These are phyloP conservation scores for Metarhizium rileyi DNA, from an alignment of 2,329 filamentous ascomycete genomes.

Conservation along the genomic window DNA sequence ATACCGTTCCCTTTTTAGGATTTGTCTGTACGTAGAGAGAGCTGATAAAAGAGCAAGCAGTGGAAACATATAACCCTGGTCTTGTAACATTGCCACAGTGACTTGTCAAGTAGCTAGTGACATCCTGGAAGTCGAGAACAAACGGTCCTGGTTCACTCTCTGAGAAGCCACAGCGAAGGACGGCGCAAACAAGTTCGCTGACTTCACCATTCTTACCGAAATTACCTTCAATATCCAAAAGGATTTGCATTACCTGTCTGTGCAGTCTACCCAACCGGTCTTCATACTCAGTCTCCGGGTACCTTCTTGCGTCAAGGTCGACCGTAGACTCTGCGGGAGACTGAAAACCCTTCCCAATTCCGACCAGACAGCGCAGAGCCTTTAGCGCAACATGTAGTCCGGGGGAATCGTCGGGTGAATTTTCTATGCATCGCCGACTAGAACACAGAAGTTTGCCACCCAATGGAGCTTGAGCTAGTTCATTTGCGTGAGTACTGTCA, in stretches of 20 bases:
- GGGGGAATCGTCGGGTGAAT: constrained; percentile 31
- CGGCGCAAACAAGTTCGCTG: constrained; percentile 59
- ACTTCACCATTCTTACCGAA: constrained; percentile 57
- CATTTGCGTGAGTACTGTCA: constrained; percentile 33
- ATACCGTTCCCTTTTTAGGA: constrained; percentile 35
- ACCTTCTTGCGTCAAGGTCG: constrained; percentile 49
- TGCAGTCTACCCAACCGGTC: constrained; percentile 28
- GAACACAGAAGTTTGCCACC: constrained; percentile 14
- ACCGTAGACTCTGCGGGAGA: constrained; percentile 56
- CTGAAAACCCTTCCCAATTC: constrained; percentile 64
- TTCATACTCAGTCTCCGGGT: not conserved
- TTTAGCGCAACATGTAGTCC: constrained; percentile 38
- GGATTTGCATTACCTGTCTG: constrained; percentile 33
- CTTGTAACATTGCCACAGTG: constrained; percentile 52
- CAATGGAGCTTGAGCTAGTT: constrained; percentile 11
- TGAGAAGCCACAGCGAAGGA: constrained; percentile 65
- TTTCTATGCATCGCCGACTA: constrained; percentile 16
- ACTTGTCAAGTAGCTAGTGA: constrained; percentile 56
- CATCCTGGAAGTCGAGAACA: constrained; percentile 56
- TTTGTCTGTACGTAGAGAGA: constrained; percentile 40
- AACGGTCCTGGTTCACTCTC: constrained; percentile 68
- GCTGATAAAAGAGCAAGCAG: constrained; percentile 60
- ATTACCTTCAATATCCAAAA: constrained; percentile 36
- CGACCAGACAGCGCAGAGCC: constrained; percentile 57
- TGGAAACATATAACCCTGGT: constrained; percentile 59